Base-by-base conservation (phyloP, 78 protist species). In the Emiliania huxleyi region DNA sequence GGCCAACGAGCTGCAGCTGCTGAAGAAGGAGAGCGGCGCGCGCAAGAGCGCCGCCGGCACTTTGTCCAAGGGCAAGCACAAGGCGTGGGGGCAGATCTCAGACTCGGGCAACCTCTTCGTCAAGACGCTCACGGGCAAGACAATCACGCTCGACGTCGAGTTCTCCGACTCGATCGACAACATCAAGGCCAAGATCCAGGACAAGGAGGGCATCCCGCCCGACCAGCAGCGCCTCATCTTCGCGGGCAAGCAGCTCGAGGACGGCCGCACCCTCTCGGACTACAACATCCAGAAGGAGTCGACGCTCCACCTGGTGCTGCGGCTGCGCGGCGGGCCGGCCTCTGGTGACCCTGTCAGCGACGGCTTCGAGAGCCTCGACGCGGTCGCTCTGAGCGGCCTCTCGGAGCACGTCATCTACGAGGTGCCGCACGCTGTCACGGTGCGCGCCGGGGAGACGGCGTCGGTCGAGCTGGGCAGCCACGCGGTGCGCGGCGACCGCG, bases 71-170 rank as follows among this genome's bases (percentile, higher is more conserved):
- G 85, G 85, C 85, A n/a, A n/a, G n/a, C n/a, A n/a, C n/a, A n/a
- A n/a, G n/a, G 43, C 23, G 15, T 46, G 35, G 6, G 87, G 42
- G 33, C 49, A 8, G 19, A n/a, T 22, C 52, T 12, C 2, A 46
- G 45, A 0, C 26, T 22, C 21, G 42, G 33, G 2, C 15, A 0
- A 8, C 33, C 79, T 96, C 81, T 96, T 96, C 87, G 96, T 96
- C 69, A 96, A 96, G 96, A 96, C 97, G 38, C 95, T 96, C 56
- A 96, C 97, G 5, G 97, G 97, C 62, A 96, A 96, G 94, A 96
- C 97, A 83, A 90, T 96, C 96, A 93, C 97, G 37, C 84, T 96
- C 62, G 96, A 95, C 62, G 95, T 95, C 21, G 93, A 91, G 35
- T 15, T 45, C n/a, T 23, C 93, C 35, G 95, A 90, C 87, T 49